A percentile compares a stretch with the other conserved stretches of the same genome.
Evolutionary conservation across 805 yeast species (phyloP).

Genomic region (Pichia heedii): DNA sequence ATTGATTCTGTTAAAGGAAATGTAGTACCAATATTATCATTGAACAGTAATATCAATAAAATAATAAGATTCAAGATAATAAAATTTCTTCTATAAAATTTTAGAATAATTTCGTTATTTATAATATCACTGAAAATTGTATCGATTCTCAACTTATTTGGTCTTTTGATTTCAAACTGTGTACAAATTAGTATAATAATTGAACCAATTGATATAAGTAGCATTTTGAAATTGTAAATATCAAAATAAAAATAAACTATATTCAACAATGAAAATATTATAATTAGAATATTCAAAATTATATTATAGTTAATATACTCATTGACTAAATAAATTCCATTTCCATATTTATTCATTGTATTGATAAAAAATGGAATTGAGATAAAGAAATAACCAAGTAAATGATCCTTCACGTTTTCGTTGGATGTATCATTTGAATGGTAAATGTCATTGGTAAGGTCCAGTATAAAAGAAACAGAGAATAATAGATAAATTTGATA

Average conservation of each 20-base stretch:
- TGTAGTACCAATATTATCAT: slow-evolving; percentile 7
- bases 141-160: slow-evolving; percentile 6
- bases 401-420: no score
- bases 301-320: background rate
- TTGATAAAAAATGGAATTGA: background rate
- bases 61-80: slow-evolving; percentile 12
- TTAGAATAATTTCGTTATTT: slow-evolving; percentile 17
- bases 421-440: background rate
- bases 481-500: slow-evolving; percentile 13
- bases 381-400: slow-evolving; percentile 7
- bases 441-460: background rate
- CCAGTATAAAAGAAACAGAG: slow-evolving; percentile 5
- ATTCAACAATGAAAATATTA: slow-evolving; percentile 6
- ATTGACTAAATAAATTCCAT: background rate
- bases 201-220: slow-evolving; percentile 25
- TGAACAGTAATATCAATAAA: slow-evolving; percentile 10
- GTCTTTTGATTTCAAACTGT: slow-evolving; percentile 20
- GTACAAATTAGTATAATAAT: slow-evolving; percentile 21
- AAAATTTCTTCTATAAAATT: slow-evolving; percentile 19
- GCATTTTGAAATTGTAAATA: slow-evolving; percentile 22
- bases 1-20: background rate
- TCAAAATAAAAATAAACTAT: slow-evolving; percentile 10
- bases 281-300: background rate
- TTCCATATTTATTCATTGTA: background rate
- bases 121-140: slow-evolving; percentile 12